phyloP scores from a whole-genome alignment of 1,284 basidiomycete species.

The Sanghuangporus sanghuang region DNA sequence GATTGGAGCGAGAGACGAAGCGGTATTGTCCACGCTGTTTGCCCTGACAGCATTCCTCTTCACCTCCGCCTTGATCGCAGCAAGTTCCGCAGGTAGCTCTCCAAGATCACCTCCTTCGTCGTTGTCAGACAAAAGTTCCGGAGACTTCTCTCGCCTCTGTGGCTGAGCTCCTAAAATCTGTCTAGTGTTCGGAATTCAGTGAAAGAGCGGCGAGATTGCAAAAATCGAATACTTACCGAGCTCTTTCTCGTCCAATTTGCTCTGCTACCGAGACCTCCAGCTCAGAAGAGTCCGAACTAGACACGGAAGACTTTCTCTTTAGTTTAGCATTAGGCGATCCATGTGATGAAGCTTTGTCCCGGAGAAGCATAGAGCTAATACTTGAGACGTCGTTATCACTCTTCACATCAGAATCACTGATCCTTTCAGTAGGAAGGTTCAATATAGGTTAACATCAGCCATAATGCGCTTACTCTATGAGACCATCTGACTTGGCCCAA shows the following conservation, averaged over 20 bases:
- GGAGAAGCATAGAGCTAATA: conserved; percentile 28
- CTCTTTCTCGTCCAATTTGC: conserved; percentile 19
- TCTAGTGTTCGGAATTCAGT: background rate
- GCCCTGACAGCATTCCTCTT: conserved; percentile 22
- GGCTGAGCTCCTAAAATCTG: background rate
- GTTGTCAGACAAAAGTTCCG: conserved; percentile 27
- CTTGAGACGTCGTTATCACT: conserved; percentile 40
- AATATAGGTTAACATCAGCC: background rate
- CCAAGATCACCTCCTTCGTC: conserved; percentile 48
- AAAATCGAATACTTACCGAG: background rate
- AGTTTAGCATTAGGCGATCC: conserved; percentile 35
- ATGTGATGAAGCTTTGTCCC: conserved; percentile 16
- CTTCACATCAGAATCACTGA: conserved; percentile 32
- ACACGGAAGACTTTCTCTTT: conserved; percentile 45
- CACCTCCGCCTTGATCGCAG: conserved; percentile 41
- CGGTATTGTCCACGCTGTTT: conserved; percentile 22
- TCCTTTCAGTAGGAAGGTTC: background rate
- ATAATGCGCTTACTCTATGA: conserved; percentile 1
- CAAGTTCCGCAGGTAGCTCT: conserved; percentile 56
- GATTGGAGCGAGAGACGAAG: conserved; percentile 33
- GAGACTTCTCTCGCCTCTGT: conserved; percentile 36
- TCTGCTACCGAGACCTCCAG: conserved; percentile 47
- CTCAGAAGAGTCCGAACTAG: conserved; percentile 68
- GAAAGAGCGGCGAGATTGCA: background rate
- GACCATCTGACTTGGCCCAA: background rate